A percentile compares a stretch with the other conserved stretches of the same genome.
Evolutionary conservation across 108 stramenopile species (phyloP).

Genomic region (Fistulifera pelliculosa): DNA sequence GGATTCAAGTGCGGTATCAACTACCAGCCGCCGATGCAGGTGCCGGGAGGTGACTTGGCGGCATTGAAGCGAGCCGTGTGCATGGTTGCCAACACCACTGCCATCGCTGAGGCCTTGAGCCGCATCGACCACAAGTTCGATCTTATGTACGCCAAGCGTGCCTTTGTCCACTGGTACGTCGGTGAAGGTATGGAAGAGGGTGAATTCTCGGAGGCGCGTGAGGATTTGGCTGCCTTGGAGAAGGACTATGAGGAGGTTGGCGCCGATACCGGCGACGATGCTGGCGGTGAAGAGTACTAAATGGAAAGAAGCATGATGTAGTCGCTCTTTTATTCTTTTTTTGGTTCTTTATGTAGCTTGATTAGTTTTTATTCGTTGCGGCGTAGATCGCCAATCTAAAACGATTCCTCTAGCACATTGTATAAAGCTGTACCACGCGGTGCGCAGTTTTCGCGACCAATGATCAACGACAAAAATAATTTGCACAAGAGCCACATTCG

Average conservation of each 20-base stretch:
- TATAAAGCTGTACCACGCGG: too few relatives aligned
- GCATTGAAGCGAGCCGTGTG: conserved; percentile 96
- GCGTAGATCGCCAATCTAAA: too few relatives aligned
- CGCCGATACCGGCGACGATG: conserved; percentile 93
- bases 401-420: too few relatives aligned
- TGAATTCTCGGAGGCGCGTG: conserved; percentile 99
- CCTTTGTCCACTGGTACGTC: conserved; percentile 99
- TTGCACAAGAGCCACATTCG: too few relatives aligned
- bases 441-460: too few relatives aligned
- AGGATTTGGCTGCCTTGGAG: conserved; percentile 98
- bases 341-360: too few relatives aligned
- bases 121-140: conserved; percentile 99
- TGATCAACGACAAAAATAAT: too few relatives aligned
- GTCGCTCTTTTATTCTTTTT: too few relatives aligned
- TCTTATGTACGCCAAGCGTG: conserved; percentile 99
- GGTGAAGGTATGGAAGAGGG: conserved; percentile 99
- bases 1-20: conserved; percentile 99
- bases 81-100: conserved; percentile 99
- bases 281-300: conserved; percentile 89
- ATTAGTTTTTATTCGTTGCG: too few relatives aligned
- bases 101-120: conserved; percentile 95
- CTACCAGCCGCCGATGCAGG: conserved; percentile 94
- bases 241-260: conserved; percentile 96
- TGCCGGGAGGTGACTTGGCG: conserved; percentile 91
- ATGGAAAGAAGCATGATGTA: neutral